Conservation (phyloP, 495 filamentous ascomycete species). For the Neurospora sp. region DNA sequence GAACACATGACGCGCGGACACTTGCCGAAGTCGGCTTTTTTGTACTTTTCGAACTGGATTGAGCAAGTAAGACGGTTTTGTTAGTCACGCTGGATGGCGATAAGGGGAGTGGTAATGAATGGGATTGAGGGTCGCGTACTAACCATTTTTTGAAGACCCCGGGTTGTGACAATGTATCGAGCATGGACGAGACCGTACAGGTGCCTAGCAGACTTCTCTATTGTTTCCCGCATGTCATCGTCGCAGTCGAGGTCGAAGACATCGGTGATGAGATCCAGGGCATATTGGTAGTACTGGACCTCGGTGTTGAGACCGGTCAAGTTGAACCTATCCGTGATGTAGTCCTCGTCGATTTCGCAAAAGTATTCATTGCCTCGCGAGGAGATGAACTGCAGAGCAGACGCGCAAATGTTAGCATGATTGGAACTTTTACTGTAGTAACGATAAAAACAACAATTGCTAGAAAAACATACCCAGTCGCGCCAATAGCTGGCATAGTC, state of each 20-base stretch:
- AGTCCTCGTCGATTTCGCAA: constrained; percentile 99
- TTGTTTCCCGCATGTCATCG: constrained; percentile 94
- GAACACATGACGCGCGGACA: constrained; percentile 93
- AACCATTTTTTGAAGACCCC: constrained; percentile 95
- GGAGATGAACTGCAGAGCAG: constrained; percentile 70
- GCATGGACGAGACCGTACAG: constrained; percentile 96
- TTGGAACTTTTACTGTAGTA: not conserved
- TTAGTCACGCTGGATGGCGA: not conserved
- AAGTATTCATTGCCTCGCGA: constrained; percentile 98
- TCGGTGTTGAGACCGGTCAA: constrained; percentile 94
- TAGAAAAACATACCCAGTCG: constrained; percentile 76
- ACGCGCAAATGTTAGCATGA: not conserved
- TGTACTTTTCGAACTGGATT: constrained; percentile 89
- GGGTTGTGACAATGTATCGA: constrained; percentile 91
- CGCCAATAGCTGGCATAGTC: constrained; percentile 99
- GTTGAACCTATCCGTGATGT: constrained; percentile 97
- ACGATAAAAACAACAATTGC: constrained; percentile 3
- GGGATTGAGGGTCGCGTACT: not conserved
- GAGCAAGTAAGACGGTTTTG: constrained; percentile 3
- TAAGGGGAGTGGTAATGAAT: not conserved
- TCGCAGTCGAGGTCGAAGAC: constrained; percentile 99
- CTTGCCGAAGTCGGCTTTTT: constrained; percentile 95
- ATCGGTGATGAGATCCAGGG: constrained; percentile 97
- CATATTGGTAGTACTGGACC: constrained; percentile 98
- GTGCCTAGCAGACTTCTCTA: constrained; percentile 94